Conservation (phyloP, 1,284 basidiomycete species). For the Takashimella koratensis region DNA sequence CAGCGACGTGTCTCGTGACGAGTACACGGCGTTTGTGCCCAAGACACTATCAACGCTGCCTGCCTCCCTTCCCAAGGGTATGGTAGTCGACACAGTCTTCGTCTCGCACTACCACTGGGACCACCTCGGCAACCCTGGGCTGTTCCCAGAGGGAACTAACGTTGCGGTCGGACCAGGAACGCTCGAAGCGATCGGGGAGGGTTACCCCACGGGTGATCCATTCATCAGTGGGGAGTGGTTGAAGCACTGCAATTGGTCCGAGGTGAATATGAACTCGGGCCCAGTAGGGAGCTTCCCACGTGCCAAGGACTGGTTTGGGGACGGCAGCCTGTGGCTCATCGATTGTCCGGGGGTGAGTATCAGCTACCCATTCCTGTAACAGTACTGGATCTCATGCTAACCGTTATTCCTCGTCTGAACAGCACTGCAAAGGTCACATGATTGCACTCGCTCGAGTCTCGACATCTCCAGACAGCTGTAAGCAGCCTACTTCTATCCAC, state of each 20-base stretch:
- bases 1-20: conserved; percentile 9
- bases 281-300: conserved; percentile 20
- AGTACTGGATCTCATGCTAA: not conserved
- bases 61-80: conserved; percentile 2
- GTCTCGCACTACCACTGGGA: conserved; percentile 19
- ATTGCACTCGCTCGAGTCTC: conserved; percentile 25
- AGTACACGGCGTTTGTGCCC: conserved; percentile 16
- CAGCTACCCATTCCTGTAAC: too few species aligned
- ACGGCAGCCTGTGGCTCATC: conserved; percentile 31
- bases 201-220: conserved; percentile 15
- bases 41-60: conserved; percentile 16
- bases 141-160: not conserved
- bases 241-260: not conserved
- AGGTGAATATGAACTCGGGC: conserved; percentile 8
- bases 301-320: conserved; percentile 26
- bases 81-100: conserved; percentile 18
- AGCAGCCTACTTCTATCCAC: conserved; percentile 3
- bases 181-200: conserved; percentile 16
- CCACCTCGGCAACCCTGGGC: conserved; percentile 6
- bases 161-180: conserved; percentile 20
- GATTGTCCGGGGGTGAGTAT: conserved; percentile 24
- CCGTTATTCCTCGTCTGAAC: too few species aligned
- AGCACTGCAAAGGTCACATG: conserved; percentile 26
- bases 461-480: conserved; percentile 18
- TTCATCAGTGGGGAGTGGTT: not conserved